phyloP scores from a whole-genome alignment of 768 basidiomycete species.

The Suillus weaverae region DNA sequence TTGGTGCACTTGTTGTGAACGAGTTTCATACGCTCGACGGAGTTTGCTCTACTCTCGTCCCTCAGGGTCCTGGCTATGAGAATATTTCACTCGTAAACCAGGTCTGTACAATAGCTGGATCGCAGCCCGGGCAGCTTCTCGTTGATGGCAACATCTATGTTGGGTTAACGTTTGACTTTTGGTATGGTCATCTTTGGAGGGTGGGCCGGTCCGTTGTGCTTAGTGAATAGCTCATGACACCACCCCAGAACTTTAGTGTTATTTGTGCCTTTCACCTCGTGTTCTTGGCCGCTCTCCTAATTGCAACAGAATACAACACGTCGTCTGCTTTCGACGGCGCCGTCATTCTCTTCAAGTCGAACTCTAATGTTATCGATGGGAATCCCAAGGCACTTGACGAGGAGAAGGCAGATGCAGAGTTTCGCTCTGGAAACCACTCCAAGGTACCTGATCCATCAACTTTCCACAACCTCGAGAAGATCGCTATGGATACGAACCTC shows the following conservation, averaged over 20 bases:
- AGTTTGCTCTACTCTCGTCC: slow-evolving; percentile 56
- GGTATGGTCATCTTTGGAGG: slow-evolving; percentile 49
- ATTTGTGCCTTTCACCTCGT: slow-evolving; percentile 59
- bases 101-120: slow-evolving; percentile 72
- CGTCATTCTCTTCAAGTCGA: slow-evolving; percentile 67
- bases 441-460: slow-evolving; percentile 11
- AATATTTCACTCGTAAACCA: slow-evolving; percentile 60
- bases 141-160: slow-evolving; percentile 66
- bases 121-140: slow-evolving; percentile 53
- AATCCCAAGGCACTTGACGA: slow-evolving; percentile 28
- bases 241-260: slow-evolving; percentile 62
- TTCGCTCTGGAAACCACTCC: not conserved
- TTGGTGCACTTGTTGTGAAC: slow-evolving; percentile 77
- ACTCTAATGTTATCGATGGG: slow-evolving; percentile 34
- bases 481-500: slow-evolving; percentile 43
- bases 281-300: slow-evolving; percentile 55
- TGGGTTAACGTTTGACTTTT: slow-evolving; percentile 41
- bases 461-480: slow-evolving; percentile 37
- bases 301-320: slow-evolving; percentile 58
- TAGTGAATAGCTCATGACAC: not conserved
- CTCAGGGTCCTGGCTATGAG: slow-evolving; percentile 64
- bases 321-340: slow-evolving; percentile 33
- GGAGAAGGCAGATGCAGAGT: slow-evolving; percentile 28
- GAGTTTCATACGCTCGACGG: slow-evolving; percentile 77
- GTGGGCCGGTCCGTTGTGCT: slow-evolving; percentile 23